phyloP scores from a whole-genome alignment of 495 filamentous ascomycete genomes.

The Saxophila tyrrhenica region DNA sequence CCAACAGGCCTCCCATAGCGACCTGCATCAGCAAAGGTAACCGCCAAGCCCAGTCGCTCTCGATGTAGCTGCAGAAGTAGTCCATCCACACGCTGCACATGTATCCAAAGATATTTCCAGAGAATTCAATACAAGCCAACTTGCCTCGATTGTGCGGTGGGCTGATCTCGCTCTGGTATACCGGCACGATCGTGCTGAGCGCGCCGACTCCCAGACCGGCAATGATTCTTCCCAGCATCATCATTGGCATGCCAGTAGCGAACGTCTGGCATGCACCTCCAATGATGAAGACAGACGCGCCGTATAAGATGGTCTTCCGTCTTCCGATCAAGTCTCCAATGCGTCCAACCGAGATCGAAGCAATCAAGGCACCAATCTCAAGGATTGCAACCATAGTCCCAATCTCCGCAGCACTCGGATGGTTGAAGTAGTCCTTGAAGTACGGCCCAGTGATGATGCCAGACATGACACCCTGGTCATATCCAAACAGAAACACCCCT shows the following conservation, averaged over 20 bases:
- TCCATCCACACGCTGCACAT: slow-evolving; percentile 96
- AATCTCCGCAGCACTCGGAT: slow-evolving; percentile 71
- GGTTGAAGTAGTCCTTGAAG: slow-evolving; percentile 85
- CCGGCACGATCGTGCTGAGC: slow-evolving; percentile 90
- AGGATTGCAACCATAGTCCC: slow-evolving; percentile 96
- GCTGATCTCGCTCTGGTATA: slow-evolving; percentile 97
- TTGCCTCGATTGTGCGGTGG: slow-evolving; percentile 92
- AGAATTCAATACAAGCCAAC: slow-evolving; percentile 95
- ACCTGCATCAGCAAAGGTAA: slow-evolving; percentile 87
- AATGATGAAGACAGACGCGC: slow-evolving; percentile 81
- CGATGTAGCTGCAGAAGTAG: slow-evolving; percentile 88
- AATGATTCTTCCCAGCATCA: slow-evolving; percentile 81
- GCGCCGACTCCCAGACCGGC: slow-evolving; percentile 91
- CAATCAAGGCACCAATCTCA: slow-evolving; percentile 84
- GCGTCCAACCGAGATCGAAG: slow-evolving; percentile 77
- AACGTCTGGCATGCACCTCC: slow-evolving; percentile 80
- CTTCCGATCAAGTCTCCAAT: slow-evolving; percentile 89
- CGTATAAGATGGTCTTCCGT: slow-evolving; percentile 83
- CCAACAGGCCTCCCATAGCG: slow-evolving; percentile 79
- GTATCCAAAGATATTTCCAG: slow-evolving; percentile 92
- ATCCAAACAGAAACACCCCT: slow-evolving; percentile 95
- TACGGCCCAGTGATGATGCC: slow-evolving; percentile 87
- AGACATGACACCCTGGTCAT: slow-evolving; percentile 99
- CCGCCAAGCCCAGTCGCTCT: slow-evolving; percentile 79
- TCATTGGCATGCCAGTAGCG: slow-evolving; percentile 73